Evolutionary conservation across 2,329 filamentous ascomycete species (phyloP).

Genomic region (Meredithiella fracta): DNA sequence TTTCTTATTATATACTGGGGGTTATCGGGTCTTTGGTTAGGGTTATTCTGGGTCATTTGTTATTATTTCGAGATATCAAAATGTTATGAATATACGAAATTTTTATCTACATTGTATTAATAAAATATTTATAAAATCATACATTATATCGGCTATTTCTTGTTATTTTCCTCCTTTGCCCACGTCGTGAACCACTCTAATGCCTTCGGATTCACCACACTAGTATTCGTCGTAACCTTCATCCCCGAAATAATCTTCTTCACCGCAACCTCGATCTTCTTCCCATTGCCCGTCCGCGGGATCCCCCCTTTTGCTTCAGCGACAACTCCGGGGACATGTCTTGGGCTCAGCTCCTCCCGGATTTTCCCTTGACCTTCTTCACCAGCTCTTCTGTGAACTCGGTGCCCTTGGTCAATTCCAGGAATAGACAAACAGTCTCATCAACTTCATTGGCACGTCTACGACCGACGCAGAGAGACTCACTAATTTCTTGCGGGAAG

Average conservation of each 20-base stretch:
- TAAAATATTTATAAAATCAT: not conserved
- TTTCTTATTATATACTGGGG: too few relatives aligned
- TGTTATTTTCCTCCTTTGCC: conserved; percentile 37
- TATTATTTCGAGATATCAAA: too few relatives aligned
- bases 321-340: conserved; percentile 75
- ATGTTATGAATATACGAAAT: not conserved
- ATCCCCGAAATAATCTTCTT: conserved; percentile 89
- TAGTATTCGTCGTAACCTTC: conserved; percentile 75
- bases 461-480: conserved; percentile 75
- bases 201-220: conserved; percentile 81
- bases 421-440: conserved; percentile 76
- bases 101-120: not conserved
- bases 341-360: conserved; percentile 62
- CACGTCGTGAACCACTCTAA: conserved; percentile 77
- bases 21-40: too few relatives aligned
- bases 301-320: conserved; percentile 59
- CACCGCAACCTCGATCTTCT: conserved; percentile 92
- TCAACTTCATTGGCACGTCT: conserved; percentile 55
- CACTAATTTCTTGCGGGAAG: conserved; percentile 62
- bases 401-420: conserved; percentile 52
- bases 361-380: conserved; percentile 49
- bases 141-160: not conserved
- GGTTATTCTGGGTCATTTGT: too few relatives aligned
- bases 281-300: conserved; percentile 83
- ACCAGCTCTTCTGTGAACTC: conserved; percentile 44